Percentiles rank a stretch among this genome's conserved stretches.
Conservation (phyloP, 768 basidiomycete species). For the Porpolomopsis calyptriformis region DNA sequence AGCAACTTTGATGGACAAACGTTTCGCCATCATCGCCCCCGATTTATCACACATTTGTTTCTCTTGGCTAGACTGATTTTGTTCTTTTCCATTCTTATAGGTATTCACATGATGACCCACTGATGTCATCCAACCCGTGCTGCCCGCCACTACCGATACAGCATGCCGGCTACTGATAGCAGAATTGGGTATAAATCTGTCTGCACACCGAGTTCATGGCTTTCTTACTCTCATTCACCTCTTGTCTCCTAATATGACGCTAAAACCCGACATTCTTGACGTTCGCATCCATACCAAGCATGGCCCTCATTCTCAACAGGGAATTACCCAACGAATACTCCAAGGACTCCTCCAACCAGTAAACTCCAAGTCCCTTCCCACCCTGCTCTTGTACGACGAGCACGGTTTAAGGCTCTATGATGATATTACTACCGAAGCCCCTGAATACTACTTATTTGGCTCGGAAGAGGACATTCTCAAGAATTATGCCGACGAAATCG, state of each 20-base stretch:
- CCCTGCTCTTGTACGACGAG: conserved; percentile 79
- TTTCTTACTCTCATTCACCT: not conserved
- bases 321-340: conserved; percentile 37
- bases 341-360: conserved; percentile 44
- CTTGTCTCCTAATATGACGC: not conserved
- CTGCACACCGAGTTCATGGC: too few relatives aligned
- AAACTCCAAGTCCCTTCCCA: conserved; percentile 61
- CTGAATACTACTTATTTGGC: conserved; percentile 83
- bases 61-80: too few relatives aligned
- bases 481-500: conserved; percentile 63
- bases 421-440: conserved; percentile 63
- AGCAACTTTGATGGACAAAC: too few relatives aligned
- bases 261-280: conserved; percentile 36
- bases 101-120: too few relatives aligned
- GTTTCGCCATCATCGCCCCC: too few relatives aligned
- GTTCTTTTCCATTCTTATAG: too few relatives aligned
- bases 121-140: not conserved
- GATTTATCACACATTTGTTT: too few relatives aligned
- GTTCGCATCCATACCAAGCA: conserved; percentile 30
- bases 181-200: too few relatives aligned
- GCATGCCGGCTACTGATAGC: too few relatives aligned
- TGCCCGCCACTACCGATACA: too few relatives aligned
- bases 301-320: conserved; percentile 19
- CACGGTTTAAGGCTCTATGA: conserved; percentile 80
- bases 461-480: conserved; percentile 84